Percentiles rank a stretch among this genome's conserved stretches.
Evolutionary conservation across 2,329 filamentous ascomycete genomes (phyloP).

Genomic region (Ascosphaera acerosa): DNA sequence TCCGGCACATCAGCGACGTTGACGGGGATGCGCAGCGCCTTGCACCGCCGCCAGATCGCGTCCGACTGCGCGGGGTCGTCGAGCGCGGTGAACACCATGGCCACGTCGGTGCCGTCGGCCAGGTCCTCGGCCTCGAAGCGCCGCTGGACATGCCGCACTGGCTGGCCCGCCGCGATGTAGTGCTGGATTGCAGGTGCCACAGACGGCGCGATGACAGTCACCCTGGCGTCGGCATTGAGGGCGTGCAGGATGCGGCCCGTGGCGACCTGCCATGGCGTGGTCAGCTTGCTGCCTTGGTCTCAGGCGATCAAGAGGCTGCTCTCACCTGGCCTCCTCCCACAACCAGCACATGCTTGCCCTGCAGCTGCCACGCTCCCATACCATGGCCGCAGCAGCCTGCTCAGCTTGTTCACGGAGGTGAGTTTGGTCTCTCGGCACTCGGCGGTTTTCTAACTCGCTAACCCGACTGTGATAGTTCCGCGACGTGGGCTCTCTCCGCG

Average conservation of each 20-base stretch:
- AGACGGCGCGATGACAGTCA: slow-evolving; percentile 61
- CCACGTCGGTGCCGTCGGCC: slow-evolving; percentile 13
- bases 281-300: neutral
- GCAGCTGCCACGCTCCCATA: slow-evolving; percentile 89
- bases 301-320: slow-evolving; percentile 5
- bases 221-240: slow-evolving; percentile 78
- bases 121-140: slow-evolving; percentile 72
- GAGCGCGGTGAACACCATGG: slow-evolving; percentile 82
- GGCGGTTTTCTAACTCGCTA: neutral
- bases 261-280: slow-evolving; percentile 42
- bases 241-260: slow-evolving; percentile 83
- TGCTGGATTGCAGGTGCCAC: slow-evolving; percentile 69
- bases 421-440: neutral
- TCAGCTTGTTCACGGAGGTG: slow-evolving; percentile 17
- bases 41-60: slow-evolving; percentile 80
- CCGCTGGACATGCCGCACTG: slow-evolving; percentile 60
- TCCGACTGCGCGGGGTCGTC: slow-evolving; percentile 85
- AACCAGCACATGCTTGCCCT: slow-evolving; percentile 68
- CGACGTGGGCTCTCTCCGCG: slow-evolving; percentile 14
- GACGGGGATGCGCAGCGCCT: slow-evolving; percentile 55
- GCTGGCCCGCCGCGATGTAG: slow-evolving; percentile 46
- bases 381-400: slow-evolving; percentile 16
- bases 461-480: slow-evolving; percentile 14
- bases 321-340: slow-evolving; percentile 83
- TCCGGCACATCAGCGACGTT: slow-evolving; percentile 94